Conservation (phyloP, 176 grass and related monocot species). For the Cenchrus fungigraminus region DNA sequence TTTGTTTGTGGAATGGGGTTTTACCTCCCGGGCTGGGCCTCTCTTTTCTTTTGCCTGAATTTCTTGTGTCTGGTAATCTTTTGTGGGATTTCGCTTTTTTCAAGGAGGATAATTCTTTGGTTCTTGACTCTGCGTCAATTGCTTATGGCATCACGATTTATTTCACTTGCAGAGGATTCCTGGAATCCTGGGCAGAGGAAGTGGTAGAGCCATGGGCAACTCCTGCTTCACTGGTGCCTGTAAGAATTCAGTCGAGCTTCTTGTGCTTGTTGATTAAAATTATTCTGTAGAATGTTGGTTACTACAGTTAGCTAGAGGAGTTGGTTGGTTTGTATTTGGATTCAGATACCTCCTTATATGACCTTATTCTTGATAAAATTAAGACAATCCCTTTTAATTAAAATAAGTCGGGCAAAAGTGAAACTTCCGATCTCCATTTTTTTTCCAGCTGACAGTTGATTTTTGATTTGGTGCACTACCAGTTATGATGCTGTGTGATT, state of each 20-base stretch:
- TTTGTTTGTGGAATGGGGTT: not conserved
- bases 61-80: not conserved
- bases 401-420: not conserved
- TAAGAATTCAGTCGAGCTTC: not conserved
- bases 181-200: not conserved
- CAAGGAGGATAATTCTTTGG: no score
- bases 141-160: not conserved
- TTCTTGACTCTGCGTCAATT: no score
- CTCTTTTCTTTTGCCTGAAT: not conserved
- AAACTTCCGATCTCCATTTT: not conserved
- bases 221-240: not conserved
- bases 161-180: not conserved
- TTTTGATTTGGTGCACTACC: not conserved
- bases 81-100: not conserved
- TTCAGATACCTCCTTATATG: not conserved
- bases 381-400: not conserved
- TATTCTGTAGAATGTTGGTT: not conserved
- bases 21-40: not conserved
- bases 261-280: not conserved
- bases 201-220: conserved; percentile 22
- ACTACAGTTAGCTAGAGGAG: not conserved
- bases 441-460: not conserved
- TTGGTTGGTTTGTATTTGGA: not conserved
- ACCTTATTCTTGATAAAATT: not conserved
- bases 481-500: not conserved